Evolutionary conservation across 352 stramenopile genomes (phyloP).

Genomic region (Phytophthora pluvialis): DNA sequence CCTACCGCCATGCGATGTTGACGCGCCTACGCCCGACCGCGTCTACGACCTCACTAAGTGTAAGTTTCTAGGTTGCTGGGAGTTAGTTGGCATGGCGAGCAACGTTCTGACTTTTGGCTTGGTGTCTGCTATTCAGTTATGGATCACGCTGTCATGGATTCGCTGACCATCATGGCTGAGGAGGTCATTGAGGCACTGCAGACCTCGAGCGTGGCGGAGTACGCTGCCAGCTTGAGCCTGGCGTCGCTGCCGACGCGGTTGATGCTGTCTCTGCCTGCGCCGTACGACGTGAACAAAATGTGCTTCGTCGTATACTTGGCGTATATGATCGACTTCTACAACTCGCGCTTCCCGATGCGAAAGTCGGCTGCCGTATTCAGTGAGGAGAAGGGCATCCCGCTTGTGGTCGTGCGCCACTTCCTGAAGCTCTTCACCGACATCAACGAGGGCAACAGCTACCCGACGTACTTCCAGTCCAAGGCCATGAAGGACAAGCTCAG

Average conservation of each 20-base stretch:
- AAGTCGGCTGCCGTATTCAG: slow-evolving; percentile 74
- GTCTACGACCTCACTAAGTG: slow-evolving; percentile 86
- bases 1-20: slow-evolving; percentile 72
- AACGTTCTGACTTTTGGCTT: slow-evolving; percentile 10
- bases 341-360: slow-evolving; percentile 63
- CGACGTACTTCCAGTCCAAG: slow-evolving; percentile 79
- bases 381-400: slow-evolving; percentile 77
- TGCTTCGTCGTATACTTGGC: slow-evolving; percentile 75
- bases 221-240: slow-evolving; percentile 50
- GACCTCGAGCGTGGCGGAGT: slow-evolving; percentile 63
- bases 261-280: slow-evolving; percentile 69
- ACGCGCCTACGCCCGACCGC: slow-evolving; percentile 74
- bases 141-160: slow-evolving; percentile 71
- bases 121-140: slow-evolving; percentile 52
- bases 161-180: slow-evolving; percentile 75
- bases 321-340: slow-evolving; percentile 76
- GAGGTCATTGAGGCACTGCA: slow-evolving; percentile 71
- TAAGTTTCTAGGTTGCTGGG: slow-evolving; percentile 40
- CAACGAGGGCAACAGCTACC: slow-evolving; percentile 59
- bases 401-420: slow-evolving; percentile 74
- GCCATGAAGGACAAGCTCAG: slow-evolving; percentile 83
- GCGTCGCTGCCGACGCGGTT: slow-evolving; percentile 64
- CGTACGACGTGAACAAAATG: slow-evolving; percentile 76
- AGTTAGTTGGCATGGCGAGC: slow-evolving; percentile 4
- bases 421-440: slow-evolving; percentile 75